Base-by-base conservation (phyloP, 2,329 filamentous ascomycete genomes). In the Hypoxylon sp. region DNA sequence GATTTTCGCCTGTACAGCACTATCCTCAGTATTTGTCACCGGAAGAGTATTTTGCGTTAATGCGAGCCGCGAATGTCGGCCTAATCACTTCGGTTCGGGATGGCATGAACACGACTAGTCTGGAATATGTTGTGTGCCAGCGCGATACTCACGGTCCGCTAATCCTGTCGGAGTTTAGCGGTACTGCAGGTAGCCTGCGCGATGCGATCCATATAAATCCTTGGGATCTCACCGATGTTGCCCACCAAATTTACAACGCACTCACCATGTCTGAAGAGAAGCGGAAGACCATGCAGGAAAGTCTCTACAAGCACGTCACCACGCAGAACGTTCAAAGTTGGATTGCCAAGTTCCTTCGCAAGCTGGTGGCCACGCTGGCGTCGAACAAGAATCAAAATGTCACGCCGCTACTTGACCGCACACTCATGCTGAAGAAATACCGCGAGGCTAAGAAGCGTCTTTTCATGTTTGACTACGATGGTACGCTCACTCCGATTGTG, bases 391-490 rank as follows among this genome's bases (percentile, higher is more conserved):
- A 91, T 65, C 87, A 89, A 9, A 87, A 91, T 62, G 88, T 90
- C 2, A 98, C 95, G 0, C 95, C 95, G 0, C 85, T 91, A 1
- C 87, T 98, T 19, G 94, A 98, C 76, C 89, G 90, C 34, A 84
- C 88, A 2, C 84, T 88, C 67, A 80, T 97, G 70, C 82, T 97
- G 37, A 82, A 85, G 58, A 90, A 90, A 65, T 98, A 97, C 79
- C 88, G 89, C 65, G 82, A 86, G 39, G 89, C 93, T 2, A 87
- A 87, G 67, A 93, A 92, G 79, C 89, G 96, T 9, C 84, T 99
- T 2, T 97, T 98, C 83, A 95, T 99, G 92, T 97, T 98, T 76
- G 96, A 99, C 81, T 99, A 99, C 75, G 96, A 99, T 77, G 96
- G 96, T 50, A 99, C 96, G 0, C 86, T 99, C 58, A 98, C 96